These are phyloP conservation scores for Pyrenochaeta sp. DNA, from an alignment of 2,329 filamentous ascomycete genomes.

Conservation along the genomic window DNA sequence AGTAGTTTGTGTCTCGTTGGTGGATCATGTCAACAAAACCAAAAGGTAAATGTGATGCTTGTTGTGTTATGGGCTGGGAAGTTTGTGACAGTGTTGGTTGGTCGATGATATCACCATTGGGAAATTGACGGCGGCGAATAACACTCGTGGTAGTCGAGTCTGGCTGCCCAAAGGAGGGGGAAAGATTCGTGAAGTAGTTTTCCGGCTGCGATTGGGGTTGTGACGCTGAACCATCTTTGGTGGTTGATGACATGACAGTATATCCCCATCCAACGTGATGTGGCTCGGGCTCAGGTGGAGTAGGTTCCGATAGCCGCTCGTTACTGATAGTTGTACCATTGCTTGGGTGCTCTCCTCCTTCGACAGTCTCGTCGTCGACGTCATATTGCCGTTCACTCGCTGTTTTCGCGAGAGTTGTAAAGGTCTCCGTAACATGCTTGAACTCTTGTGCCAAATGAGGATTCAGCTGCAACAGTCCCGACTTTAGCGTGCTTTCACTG, in stretches of 20 bases:
- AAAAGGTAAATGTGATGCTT: conserved; percentile 33
- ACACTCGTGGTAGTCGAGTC: conserved; percentile 12
- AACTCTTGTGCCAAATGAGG: conserved; percentile 67
- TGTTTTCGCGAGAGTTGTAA: conserved; percentile 62
- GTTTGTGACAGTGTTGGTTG: conserved; percentile 23
- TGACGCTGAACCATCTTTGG: background rate
- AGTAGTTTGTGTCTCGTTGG: conserved; percentile 22
- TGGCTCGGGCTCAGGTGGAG: conserved; percentile 11
- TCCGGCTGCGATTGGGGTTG: conserved; percentile 11
- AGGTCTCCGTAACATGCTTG: conserved; percentile 63
- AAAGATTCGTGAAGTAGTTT: conserved; percentile 20
- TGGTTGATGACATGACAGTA: conserved; percentile 8
- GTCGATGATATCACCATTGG: conserved; percentile 27
- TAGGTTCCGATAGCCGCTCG: conserved; percentile 5
- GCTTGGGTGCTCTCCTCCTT: conserved; percentile 35
- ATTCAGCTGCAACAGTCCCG: conserved; percentile 64
- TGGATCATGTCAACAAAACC: conserved; percentile 37
- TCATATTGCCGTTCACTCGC: conserved; percentile 46
- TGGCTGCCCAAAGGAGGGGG: conserved; percentile 8
- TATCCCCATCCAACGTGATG: conserved; percentile 39
- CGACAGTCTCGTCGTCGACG: conserved; percentile 34
- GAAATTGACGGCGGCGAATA: conserved; percentile 20
- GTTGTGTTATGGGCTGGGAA: too few relatives aligned
- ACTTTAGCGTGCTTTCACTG: conserved; percentile 66
- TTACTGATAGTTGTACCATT: conserved; percentile 7